These are phyloP conservation scores for Quercus alba DNA, from an alignment of 306 rosid genomes.

Conservation along the genomic window DNA sequence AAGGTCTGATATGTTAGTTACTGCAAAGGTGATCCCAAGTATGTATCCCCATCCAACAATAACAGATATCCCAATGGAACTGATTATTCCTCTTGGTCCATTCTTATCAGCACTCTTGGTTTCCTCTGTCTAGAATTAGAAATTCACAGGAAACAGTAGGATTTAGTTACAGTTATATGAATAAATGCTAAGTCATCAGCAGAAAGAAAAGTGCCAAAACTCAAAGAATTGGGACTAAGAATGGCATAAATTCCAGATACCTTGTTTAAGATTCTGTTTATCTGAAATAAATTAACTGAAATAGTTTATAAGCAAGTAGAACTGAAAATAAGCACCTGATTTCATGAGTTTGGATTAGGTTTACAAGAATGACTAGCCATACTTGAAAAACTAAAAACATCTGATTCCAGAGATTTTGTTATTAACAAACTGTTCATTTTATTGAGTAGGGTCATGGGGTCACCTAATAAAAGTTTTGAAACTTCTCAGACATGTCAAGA, in stretches of 20 bases:
- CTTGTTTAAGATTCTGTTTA: background rate
- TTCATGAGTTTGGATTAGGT: background rate
- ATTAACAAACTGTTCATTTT: background rate
- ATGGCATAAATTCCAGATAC: background rate
- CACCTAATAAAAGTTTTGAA: background rate
- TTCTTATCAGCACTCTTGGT: constrained; percentile 84
- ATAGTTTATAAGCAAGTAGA: background rate
- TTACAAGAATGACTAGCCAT: background rate
- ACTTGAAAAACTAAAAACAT: background rate
- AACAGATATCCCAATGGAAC: constrained; percentile 84
- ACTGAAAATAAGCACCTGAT: background rate
- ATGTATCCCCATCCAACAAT: constrained; percentile 90
- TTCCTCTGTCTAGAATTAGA: constrained; percentile 78
- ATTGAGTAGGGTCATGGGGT: background rate
- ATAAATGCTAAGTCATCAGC: constrained; percentile 11
- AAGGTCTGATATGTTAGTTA: constrained; percentile 64
- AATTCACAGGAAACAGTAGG: constrained; percentile 15
- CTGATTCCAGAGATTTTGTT: background rate
- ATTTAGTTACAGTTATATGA: constrained; percentile 21
- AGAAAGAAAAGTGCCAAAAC: constrained; percentile 8
- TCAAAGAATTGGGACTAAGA: background rate
- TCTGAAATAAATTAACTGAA: background rate
- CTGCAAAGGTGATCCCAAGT: constrained; percentile 87
- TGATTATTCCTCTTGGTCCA: constrained; percentile 96
- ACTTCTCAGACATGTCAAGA: constrained; percentile 1